phyloP scores from a whole-genome alignment of 768 basidiomycete species.

The Hericium rajendrae region DNA sequence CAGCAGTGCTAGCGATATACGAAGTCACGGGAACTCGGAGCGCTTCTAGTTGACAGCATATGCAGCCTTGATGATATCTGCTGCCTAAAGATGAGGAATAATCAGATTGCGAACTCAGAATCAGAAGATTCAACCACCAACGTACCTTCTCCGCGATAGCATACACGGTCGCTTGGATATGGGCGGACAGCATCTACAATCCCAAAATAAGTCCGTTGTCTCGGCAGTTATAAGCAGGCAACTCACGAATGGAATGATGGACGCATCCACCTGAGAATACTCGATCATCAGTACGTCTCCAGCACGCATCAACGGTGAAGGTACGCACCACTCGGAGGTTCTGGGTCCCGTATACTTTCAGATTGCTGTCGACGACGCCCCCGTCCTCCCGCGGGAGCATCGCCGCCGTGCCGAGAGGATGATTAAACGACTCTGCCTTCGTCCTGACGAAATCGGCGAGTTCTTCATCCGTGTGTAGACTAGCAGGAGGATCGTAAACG shows the following conservation, averaged over 20 bases:
- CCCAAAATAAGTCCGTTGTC: too few species aligned
- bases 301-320: background rate
- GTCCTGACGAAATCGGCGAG: background rate
- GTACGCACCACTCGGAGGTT: background rate
- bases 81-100: too few species aligned
- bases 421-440: background rate
- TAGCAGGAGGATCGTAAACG: background rate
- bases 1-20: too few species aligned
- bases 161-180: background rate
- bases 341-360: background rate
- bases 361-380: background rate
- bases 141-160: background rate
- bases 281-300: background rate
- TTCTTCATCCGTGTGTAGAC: background rate
- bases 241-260: background rate
- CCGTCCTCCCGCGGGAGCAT: background rate
- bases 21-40: too few species aligned
- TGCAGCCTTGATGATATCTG: too few species aligned
- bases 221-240: too few species aligned
- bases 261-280: background rate
- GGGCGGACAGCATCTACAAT: background rate
- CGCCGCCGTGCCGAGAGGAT: background rate
- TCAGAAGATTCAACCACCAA: constrained; percentile 8
- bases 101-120: too few species aligned
- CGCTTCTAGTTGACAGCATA: too few species aligned